Percentiles rank a stretch among this genome's conserved stretches.
Conservation (phyloP, 2,329 filamentous ascomycete species). For the Xylaria sp. region DNA sequence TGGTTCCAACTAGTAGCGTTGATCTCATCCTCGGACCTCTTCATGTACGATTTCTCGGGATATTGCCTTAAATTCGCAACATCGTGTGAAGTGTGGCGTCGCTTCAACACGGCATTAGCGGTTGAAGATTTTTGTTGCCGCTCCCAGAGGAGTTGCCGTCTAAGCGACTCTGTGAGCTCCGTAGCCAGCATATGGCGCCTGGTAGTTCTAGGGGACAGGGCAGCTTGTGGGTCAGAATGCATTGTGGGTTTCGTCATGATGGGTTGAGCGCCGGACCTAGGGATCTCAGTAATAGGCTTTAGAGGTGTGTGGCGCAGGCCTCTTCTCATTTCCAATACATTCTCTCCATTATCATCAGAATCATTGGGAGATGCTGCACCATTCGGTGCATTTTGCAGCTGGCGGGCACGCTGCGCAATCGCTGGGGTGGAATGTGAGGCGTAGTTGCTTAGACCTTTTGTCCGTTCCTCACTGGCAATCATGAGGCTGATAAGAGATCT, state of each 20-base stretch:
- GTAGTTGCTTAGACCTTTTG: slow-evolving; percentile 73
- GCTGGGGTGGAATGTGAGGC: slow-evolving; percentile 75
- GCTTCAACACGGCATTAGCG: slow-evolving; percentile 87
- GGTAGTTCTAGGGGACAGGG: slow-evolving; percentile 90
- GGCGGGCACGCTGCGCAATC: slow-evolving; percentile 71
- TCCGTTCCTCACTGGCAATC: slow-evolving; percentile 78
- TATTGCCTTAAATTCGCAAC: slow-evolving; percentile 88
- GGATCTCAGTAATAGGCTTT: slow-evolving; percentile 69
- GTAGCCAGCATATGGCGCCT: slow-evolving; percentile 95
- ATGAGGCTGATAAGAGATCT: slow-evolving; percentile 90
- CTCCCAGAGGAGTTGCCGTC: slow-evolving; percentile 93
- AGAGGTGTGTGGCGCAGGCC: slow-evolving; percentile 61
- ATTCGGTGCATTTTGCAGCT: slow-evolving; percentile 57
- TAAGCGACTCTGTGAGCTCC: slow-evolving; percentile 91
- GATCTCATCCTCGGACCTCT: slow-evolving; percentile 66
- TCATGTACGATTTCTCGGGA: slow-evolving; percentile 72
- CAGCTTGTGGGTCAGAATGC: slow-evolving; percentile 70
- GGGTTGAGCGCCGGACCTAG: slow-evolving; percentile 76
- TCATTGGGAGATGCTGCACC: slow-evolving; percentile 65
- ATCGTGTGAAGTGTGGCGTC: slow-evolving; percentile 89
- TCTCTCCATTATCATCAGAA: slow-evolving; percentile 70
- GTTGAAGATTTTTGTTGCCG: slow-evolving; percentile 93
- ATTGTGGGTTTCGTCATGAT: slow-evolving; percentile 80
- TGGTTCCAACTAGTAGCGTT: slow-evolving; percentile 84
- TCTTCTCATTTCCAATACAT: slow-evolving; percentile 72